phyloP scores from a whole-genome alignment of 2,329 filamentous ascomycete species.

The Penicillium sp. region DNA sequence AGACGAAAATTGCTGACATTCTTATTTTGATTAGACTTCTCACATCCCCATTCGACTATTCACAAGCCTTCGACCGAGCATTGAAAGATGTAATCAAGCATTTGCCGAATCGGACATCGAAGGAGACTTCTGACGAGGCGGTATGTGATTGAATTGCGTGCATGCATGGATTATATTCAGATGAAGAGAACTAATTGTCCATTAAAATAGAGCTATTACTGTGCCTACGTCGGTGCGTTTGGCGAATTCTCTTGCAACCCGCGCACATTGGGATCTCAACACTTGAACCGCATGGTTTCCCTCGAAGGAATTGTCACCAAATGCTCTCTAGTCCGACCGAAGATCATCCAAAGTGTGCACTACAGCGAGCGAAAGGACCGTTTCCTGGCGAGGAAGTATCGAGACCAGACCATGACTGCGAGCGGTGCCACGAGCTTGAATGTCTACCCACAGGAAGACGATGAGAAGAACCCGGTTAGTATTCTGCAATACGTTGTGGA shows the following conservation, averaged over 20 bases:
- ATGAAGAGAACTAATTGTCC: constrained; percentile 8
- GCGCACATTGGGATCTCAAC: constrained; percentile 79
- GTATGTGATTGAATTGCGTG: constrained; percentile 40
- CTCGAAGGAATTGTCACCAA: constrained; percentile 97
- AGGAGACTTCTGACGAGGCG: constrained; percentile 73
- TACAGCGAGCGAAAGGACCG: constrained; percentile 84
- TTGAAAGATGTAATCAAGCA: constrained; percentile 85
- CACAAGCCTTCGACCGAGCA: constrained; percentile 82
- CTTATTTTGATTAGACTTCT: constrained; percentile 56
- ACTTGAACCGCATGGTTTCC: constrained; percentile 95
- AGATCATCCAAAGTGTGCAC: constrained; percentile 97
- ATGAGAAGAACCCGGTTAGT: constrained; percentile 74
- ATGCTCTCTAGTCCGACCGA: constrained; percentile 90
- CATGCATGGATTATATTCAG: not conserved
- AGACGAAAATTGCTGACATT: constrained; percentile 15
- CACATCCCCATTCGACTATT: constrained; percentile 81
- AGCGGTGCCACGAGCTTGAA: constrained; percentile 84
- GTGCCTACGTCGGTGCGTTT: constrained; percentile 94
- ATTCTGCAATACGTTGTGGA: not conserved
- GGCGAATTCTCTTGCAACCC: constrained; percentile 94
- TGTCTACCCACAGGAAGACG: constrained; percentile 91
- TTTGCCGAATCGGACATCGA: constrained; percentile 69
- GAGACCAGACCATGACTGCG: constrained; percentile 92
- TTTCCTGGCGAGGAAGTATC: constrained; percentile 86
- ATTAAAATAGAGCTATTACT: constrained; percentile 67